Evolutionary conservation across 2,329 filamentous ascomycete genomes (phyloP), one percentile per base, ranked within the genome.

Genomic region (Penicillium sp.): DNA sequence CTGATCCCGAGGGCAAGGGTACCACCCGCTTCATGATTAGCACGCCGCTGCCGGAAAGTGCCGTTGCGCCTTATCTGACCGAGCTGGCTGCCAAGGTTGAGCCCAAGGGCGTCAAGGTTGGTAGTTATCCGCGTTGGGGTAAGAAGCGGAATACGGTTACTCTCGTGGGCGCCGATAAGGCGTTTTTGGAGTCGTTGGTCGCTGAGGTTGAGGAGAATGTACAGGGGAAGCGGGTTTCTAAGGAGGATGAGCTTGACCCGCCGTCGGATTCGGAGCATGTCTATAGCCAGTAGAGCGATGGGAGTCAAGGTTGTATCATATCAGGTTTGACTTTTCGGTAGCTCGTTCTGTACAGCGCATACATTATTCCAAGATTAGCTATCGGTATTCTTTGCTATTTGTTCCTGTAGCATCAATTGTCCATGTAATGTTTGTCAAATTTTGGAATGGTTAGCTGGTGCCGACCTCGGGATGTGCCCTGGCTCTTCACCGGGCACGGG

Each of bases 111-210:
- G 81, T 97, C 64, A 97, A 97, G 75, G 90, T 97, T 14, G 94
- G 94, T 42, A 95, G 90, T 72, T 97, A 99, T 73, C 94, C 94
- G 31, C 80, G 90, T 49, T 96, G 92, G 91, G 90, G 88, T 5
- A 92, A 90, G 79, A 84, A 84, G 64, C 80, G 80, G 57, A 97
- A 97, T 72, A 94, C 91, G 0, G 90, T 97, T 43, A 96, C 92
- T 10, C 77, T 99, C 47, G 92, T 96, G 14, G 84, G 79, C 14
- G 85, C 84, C 59, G 88, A 96, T 67, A 78, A 81, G 60, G 85
- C 82, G 22, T 92, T 83, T 62, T 81, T 97, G 67, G 90, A 96
- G 69, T 85, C 84, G 45, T 72, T 96, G 55, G 82, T 95, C 13
- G 74, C 80, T 0, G 90, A 96, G 68, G 89, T 96, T 3, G 83